Conservation (phyloP, 192 early-diverging fungal genomes). For the Gaertneriomyces semiglobifer region DNA sequence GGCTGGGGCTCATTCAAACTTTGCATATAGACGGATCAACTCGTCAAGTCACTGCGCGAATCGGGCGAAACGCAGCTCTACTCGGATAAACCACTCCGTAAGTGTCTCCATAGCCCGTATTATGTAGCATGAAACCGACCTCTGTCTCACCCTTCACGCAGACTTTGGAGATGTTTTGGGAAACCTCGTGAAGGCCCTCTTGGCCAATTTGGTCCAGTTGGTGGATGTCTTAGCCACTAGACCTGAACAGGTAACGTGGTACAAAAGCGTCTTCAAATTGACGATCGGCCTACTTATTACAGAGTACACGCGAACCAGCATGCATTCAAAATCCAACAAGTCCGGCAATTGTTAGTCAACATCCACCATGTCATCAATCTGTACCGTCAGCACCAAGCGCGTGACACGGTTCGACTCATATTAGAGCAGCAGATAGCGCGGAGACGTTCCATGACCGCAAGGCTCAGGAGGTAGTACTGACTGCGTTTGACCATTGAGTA, state of each 20-base stretch:
- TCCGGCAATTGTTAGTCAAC: conserved; percentile 70
- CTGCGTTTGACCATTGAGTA: too few relatives aligned
- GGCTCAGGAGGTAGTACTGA: too few relatives aligned
- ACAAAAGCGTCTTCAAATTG: background rate
- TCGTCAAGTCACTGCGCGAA: conserved; percentile 2
- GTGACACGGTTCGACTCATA: conserved; percentile 12
- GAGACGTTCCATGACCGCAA: conserved; percentile 3
- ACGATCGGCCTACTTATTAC: background rate
- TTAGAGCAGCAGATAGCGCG: conserved; percentile 9
- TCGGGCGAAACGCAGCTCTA: conserved; percentile 15
- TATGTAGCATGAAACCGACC: background rate
- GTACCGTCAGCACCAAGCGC: conserved; percentile 68
- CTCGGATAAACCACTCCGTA: conserved; percentile 19
- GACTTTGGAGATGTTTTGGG: background rate
- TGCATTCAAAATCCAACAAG: conserved; percentile 52
- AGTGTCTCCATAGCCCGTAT: background rate
- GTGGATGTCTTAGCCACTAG: conserved; percentile 1
- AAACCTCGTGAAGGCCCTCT: background rate
- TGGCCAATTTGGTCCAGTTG: conserved; percentile 1
- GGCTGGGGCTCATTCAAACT: background rate
- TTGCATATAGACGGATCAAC: conserved; percentile 5
- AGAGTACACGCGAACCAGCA: background rate
- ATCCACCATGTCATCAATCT: conserved; percentile 83
- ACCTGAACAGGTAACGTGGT: conserved; percentile 3
- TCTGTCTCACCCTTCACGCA: background rate